A percentile compares a stretch with the other conserved stretches of the same genome.
Evolutionary conservation across 805 yeast genomes (phyloP).

Genomic region (Candida corydali): DNA sequence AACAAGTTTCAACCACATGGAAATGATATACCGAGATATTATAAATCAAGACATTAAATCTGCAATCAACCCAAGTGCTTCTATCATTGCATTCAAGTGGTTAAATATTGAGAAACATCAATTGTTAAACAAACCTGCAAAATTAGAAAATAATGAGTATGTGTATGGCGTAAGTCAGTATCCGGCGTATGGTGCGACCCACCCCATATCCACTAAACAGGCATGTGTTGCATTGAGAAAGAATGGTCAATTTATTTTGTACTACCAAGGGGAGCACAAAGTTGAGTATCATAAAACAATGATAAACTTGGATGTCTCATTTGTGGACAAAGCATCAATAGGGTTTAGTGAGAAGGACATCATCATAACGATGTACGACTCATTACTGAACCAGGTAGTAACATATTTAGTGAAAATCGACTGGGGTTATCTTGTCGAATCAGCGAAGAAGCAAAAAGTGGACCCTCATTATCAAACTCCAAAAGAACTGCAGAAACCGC

Average conservation of each 20-base stretch:
- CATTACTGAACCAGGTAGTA: constrained; percentile 29
- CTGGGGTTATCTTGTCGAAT: constrained; percentile 52
- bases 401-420: constrained; percentile 43
- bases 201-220: constrained; percentile 64
- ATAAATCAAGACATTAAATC: constrained; percentile 12
- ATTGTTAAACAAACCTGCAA: constrained; percentile 57
- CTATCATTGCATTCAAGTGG: constrained; percentile 60
- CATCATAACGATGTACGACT: constrained; percentile 39
- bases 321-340: constrained; percentile 40
- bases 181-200: constrained; percentile 57
- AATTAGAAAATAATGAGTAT: constrained; percentile 27
- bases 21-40: constrained; percentile 45
- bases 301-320: constrained; percentile 21
- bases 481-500: constrained; percentile 37
- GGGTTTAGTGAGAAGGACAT: constrained; percentile 51
- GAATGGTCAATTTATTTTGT: constrained; percentile 56
- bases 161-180: constrained; percentile 58
- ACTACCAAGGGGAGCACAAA: constrained; percentile 62
- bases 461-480: constrained; percentile 52
- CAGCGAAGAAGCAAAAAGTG: constrained; percentile 43
- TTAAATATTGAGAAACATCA: constrained; percentile 67
- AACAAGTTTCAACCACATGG: constrained; percentile 43
- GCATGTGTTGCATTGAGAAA: constrained; percentile 66
- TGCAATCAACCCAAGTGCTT: constrained; percentile 12
- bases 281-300: constrained; percentile 49